phyloP scores from a whole-genome alignment of 352 stramenopile genomes.

The Phytophthora idaei region DNA sequence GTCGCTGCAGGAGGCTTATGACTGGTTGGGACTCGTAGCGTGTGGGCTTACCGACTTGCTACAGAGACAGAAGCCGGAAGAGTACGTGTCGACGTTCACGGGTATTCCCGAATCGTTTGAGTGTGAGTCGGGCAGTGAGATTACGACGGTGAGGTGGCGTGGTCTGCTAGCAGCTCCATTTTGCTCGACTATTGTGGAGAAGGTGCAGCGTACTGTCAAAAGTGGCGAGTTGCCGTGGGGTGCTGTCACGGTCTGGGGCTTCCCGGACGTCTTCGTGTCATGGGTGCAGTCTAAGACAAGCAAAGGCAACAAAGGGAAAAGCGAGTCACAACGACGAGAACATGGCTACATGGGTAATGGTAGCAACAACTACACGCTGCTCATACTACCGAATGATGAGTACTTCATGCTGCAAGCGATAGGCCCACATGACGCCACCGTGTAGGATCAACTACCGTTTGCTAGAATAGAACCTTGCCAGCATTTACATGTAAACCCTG shows the following conservation, averaged over 20 bases:
- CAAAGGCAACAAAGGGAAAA: slow-evolving; percentile 33
- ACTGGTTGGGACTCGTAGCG: slow-evolving; percentile 80
- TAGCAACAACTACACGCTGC: slow-evolving; percentile 77
- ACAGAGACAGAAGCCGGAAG: slow-evolving; percentile 53
- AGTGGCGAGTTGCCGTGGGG: slow-evolving; percentile 62
- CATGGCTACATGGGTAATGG: slow-evolving; percentile 81
- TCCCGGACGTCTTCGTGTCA: slow-evolving; percentile 72
- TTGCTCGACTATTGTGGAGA: slow-evolving; percentile 57
- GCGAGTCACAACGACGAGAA: slow-evolving; percentile 43
- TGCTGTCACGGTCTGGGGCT: slow-evolving; percentile 81
- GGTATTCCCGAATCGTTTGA: slow-evolving; percentile 47
- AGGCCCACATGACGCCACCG: slow-evolving; percentile 68
- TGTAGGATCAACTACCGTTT: slow-evolving; percentile 29
- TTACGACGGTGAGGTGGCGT: slow-evolving; percentile 75
- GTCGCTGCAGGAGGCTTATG: slow-evolving; percentile 61
- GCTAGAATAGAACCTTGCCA: slow-evolving; percentile 17
- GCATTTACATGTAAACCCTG: background rate
- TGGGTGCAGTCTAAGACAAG: slow-evolving; percentile 55
- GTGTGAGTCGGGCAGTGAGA: slow-evolving; percentile 36
- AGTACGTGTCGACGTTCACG: slow-evolving; percentile 84
- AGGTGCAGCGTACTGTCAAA: slow-evolving; percentile 52
- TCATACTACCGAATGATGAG: slow-evolving; percentile 71
- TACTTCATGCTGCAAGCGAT: slow-evolving; percentile 78
- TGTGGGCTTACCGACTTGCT: slow-evolving; percentile 66
- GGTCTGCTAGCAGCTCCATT: slow-evolving; percentile 70